A percentile compares a stretch with the other conserved stretches of the same genome.
Conservation (phyloP, 2,329 filamentous ascomycete species). For the Didymosphaeria variabile region DNA sequence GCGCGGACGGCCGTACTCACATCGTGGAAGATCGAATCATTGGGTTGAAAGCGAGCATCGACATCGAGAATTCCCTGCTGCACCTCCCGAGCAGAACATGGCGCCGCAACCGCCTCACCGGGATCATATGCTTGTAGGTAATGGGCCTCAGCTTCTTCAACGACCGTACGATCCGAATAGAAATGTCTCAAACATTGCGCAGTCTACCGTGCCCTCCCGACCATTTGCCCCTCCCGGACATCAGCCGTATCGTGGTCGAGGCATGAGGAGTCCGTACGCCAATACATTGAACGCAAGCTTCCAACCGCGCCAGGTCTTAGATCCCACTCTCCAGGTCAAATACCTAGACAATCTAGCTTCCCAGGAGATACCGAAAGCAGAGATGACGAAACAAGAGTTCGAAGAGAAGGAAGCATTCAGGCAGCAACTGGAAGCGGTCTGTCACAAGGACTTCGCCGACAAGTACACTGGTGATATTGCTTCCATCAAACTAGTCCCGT, state of each 20-base stretch:
- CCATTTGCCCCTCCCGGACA: constrained; percentile 5
- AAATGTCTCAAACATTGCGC: constrained; percentile 4
- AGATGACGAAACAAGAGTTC: constrained; percentile 71
- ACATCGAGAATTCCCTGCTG: neutral
- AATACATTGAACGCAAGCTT: neutral
- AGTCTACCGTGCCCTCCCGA: neutral
- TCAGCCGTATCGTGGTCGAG: constrained; percentile 15
- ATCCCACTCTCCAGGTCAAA: constrained; percentile 47
- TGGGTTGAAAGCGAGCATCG: neutral
- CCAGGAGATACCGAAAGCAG: constrained; percentile 64
- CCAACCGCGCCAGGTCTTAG: constrained; percentile 26
- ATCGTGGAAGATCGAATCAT: constrained; percentile 9
- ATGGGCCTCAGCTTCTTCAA: constrained; percentile 30
- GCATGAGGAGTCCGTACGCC: constrained; percentile 16
- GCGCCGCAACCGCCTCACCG: constrained; percentile 2
- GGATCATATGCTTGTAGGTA: no score
- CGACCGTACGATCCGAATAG: constrained; percentile 25
- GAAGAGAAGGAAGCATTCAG: constrained; percentile 77
- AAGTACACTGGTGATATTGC: constrained; percentile 58
- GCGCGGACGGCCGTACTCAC: constrained; percentile 23
- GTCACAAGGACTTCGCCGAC: constrained; percentile 65
- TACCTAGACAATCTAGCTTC: constrained; percentile 56
- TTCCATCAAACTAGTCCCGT: constrained; percentile 76
- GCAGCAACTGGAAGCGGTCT: constrained; percentile 69
- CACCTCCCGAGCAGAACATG: constrained; percentile 3